Evolutionary conservation across 78 protist genomes (phyloP), one percentile per base, ranked within the genome.

Genomic region (slime mould (Dictyostelium discoideum)): DNA sequence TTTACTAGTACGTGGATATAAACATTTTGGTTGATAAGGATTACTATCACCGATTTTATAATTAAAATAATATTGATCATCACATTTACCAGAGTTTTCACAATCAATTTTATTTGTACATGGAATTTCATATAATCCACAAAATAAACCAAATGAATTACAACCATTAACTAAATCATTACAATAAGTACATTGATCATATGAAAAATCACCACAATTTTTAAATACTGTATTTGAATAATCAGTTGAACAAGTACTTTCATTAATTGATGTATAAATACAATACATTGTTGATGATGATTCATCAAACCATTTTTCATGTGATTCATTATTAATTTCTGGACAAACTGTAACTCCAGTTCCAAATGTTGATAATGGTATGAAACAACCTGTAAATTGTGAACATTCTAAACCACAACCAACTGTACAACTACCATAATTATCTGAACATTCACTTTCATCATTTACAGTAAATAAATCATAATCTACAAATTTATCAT

Each of bases 11-110:
- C 87, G 42, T 5, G 78, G 78, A 37, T 46, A 63, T 6, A 72
- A 2, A 72, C 95, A 90, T 60, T 89, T 89, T 20, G 94, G 94
- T 79, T 73, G 60, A 65, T 67, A 65, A 14, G 83, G 13, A 65
- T 86, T 72, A 81, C 82, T 80, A 10, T 40, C 3, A 13, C 11
- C n/a, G 9, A 67, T 11, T 24, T 16, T 0, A 20, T 6, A 18
- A 3, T 9, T 4, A 16, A 81, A 89, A 60, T 72, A 90, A 11
- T 9, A 72, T n/a, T 26, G 10, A 42, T 90, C 95, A 5, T 48
- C 14, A 54, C 95, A 90, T 32, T 67, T 0, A 20, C 67, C 95
- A 3, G 84, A 14, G 5, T 5, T 8, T 46, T 88, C 87, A 73
- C 95, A 90, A 18, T 63, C 37, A 0, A 8, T 26, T 54, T 82